Conservation (phyloP, 305 asterid species). For the Solanum hybrid region DNA sequence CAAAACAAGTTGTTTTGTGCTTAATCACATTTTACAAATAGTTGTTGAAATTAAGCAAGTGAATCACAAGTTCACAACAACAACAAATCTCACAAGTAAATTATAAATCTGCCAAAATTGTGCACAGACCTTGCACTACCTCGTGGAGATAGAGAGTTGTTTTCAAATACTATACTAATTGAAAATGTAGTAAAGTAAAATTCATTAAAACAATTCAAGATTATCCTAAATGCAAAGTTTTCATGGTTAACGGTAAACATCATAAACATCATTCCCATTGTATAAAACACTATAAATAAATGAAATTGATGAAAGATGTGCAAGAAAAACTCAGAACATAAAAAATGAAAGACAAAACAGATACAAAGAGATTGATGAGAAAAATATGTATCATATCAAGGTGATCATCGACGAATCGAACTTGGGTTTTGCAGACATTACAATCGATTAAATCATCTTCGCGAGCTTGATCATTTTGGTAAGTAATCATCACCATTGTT, state of each 20-base stretch:
- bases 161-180: neutral
- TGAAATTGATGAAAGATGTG: neutral
- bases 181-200: neutral
- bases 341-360: neutral
- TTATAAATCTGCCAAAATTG: neutral
- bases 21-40: neutral
- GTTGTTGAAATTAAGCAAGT: neutral
- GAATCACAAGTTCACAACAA: neutral
- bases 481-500: neutral
- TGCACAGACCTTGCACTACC: neutral
- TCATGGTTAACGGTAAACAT: neutral
- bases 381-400: neutral
- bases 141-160: neutral
- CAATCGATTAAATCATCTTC: neutral
- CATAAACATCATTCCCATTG: neutral
- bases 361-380: neutral
- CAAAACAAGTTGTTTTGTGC: neutral
- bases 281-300: neutral
- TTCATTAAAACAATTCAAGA: neutral
- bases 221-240: neutral
- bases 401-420: neutral
- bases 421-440: neutral
- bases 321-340: neutral
- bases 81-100: neutral
- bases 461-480: neutral